These are phyloP conservation scores for Diplotaxis tenuifolia DNA, from an alignment of 345 rosid genomes.

Conservation along the genomic window DNA sequence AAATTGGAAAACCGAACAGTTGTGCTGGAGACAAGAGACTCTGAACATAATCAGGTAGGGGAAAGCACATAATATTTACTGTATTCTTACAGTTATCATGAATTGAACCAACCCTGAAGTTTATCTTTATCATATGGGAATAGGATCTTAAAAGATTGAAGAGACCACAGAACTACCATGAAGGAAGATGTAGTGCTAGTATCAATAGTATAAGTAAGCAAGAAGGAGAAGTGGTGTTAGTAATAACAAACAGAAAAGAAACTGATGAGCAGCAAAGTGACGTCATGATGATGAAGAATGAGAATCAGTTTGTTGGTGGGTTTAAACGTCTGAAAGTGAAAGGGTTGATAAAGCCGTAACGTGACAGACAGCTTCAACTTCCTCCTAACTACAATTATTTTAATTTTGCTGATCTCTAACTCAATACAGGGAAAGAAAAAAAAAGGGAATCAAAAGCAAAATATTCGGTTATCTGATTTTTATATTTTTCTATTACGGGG, in stretches of 20 bases:
- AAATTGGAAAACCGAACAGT: slow-evolving; percentile 62
- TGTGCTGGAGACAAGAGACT: slow-evolving; percentile 42
- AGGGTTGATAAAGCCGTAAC: slow-evolving; percentile 38
- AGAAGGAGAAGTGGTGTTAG: slow-evolving; percentile 17
- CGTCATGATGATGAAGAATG: slow-evolving; percentile 28
- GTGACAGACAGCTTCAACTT: slow-evolving; percentile 32
- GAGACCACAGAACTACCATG: slow-evolving; percentile 18
- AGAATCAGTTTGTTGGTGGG: slow-evolving; percentile 33
- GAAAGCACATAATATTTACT: background rate
- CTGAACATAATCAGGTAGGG: slow-evolving; percentile 64
- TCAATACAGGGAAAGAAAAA: background rate
- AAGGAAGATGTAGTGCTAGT: slow-evolving; percentile 30
- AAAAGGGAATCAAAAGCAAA: slow-evolving; percentile 15
- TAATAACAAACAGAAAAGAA: slow-evolving; percentile 22
- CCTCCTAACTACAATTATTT: slow-evolving; percentile 36
- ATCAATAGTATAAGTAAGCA: slow-evolving; percentile 21
- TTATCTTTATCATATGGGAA: background rate
- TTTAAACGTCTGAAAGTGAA: slow-evolving; percentile 40
- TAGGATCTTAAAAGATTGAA: slow-evolving; percentile 30
- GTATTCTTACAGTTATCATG: background rate
- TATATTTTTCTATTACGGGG: slow-evolving; percentile 16
- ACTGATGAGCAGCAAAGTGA: slow-evolving; percentile 18
- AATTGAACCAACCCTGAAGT: background rate
- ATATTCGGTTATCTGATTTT: slow-evolving; percentile 6
- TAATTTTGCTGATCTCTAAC: background rate